phyloP scores from a whole-genome alignment of 139 green algal genomes.

The Coelastrella sp. region DNA sequence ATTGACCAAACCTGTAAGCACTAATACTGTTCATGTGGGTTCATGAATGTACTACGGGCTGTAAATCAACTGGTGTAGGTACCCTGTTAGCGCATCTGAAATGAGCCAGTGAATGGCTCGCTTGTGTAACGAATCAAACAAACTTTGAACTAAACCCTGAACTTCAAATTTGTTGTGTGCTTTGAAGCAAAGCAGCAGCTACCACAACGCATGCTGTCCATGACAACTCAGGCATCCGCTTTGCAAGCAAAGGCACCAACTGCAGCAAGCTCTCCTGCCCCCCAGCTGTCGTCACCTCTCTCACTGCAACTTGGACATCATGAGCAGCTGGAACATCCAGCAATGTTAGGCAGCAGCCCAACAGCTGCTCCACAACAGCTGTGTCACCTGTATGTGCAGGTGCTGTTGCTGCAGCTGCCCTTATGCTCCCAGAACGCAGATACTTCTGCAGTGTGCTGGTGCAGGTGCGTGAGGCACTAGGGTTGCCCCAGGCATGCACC shows the following conservation, averaged over 20 bases:
- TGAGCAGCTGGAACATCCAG: background rate
- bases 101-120: too few relatives aligned
- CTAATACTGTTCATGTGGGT: too few relatives aligned
- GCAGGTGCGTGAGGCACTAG: too few relatives aligned
- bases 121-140: too few relatives aligned
- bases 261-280: background rate
- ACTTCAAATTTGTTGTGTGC: background rate
- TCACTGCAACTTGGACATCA: background rate
- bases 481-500: background rate
- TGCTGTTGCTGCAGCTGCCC: slow-evolving; percentile 22
- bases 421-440: background rate
- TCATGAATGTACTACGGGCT: too few relatives aligned
- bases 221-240: background rate
- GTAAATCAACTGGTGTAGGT: too few relatives aligned
- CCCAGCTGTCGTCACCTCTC: background rate
- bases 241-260: background rate
- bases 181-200: background rate
- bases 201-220: background rate
- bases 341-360: slow-evolving; percentile 12
- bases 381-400: background rate
- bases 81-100: too few relatives aligned
- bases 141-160: too few relatives aligned
- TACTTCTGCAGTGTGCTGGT: background rate
- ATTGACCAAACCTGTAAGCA: too few relatives aligned
- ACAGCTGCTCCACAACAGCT: background rate